Percentiles rank a stretch among this genome's conserved stretches.
Evolutionary conservation across 768 basidiomycete genomes (phyloP).

Genomic region (Leccinellum albellum): DNA sequence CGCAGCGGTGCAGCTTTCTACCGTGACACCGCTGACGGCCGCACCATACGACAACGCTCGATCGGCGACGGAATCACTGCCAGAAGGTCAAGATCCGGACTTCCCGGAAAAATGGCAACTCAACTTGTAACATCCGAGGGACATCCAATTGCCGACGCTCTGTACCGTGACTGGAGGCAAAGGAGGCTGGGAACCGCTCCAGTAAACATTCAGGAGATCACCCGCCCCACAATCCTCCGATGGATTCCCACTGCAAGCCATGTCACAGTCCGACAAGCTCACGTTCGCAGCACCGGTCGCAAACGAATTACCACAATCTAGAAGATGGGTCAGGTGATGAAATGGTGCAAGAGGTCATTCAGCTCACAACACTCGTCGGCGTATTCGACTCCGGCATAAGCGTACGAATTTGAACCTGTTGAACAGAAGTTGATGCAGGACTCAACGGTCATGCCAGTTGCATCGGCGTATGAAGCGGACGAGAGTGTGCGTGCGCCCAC

Average conservation of each 20-base stretch:
- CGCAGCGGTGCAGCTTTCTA: constrained; percentile 46
- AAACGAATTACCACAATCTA: constrained; percentile 64
- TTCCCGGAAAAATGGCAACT: constrained; percentile 6
- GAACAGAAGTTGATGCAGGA: constrained; percentile 44
- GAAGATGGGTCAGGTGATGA: background rate
- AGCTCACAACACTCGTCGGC: constrained; percentile 59
- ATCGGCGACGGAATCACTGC: constrained; percentile 33
- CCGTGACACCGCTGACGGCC: constrained; percentile 41
- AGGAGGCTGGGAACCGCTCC: constrained; percentile 57
- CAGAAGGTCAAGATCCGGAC: background rate
- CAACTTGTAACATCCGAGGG: constrained; percentile 74
- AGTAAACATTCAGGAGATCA: constrained; percentile 57
- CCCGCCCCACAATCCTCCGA: constrained; percentile 60
- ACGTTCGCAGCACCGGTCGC: constrained; percentile 43
- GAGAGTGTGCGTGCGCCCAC: constrained; percentile 55
- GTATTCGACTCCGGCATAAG: constrained; percentile 72
- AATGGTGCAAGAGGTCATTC: background rate
- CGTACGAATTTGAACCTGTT: constrained; percentile 35
- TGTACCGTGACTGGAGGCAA: constrained; percentile 49
- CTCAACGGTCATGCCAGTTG: constrained; percentile 60
- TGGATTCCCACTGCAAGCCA: constrained; percentile 57
- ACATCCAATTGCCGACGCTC: constrained; percentile 60
- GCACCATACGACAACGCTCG: constrained; percentile 33
- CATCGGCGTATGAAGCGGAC: constrained; percentile 42
- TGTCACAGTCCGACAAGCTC: constrained; percentile 52